Evolutionary conservation across 768 basidiomycete genomes (phyloP).

Genomic region (Lentinus tigrinus): DNA sequence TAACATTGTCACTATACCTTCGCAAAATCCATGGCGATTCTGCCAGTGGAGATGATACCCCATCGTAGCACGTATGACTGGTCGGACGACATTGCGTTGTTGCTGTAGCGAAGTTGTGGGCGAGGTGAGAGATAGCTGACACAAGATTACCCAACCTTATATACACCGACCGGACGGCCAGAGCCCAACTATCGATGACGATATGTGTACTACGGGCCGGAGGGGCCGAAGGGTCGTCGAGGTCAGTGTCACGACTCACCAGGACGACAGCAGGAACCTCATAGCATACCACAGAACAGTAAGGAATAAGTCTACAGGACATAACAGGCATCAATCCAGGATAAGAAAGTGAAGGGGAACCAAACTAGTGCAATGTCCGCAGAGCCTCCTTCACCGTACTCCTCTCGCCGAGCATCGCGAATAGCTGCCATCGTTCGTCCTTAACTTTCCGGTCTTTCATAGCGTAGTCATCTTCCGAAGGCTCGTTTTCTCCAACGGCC

Average conservation of each 20-base stretch:
- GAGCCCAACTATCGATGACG: background rate
- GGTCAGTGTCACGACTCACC: background rate
- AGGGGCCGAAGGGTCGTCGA: background rate
- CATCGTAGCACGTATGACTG: conserved; percentile 57
- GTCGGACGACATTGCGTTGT: conserved; percentile 16
- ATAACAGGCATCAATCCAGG: background rate
- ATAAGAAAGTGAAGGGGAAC: background rate
- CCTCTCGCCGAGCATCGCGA: conserved; percentile 70
- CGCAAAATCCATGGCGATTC: conserved; percentile 66
- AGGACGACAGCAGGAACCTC: too few species aligned
- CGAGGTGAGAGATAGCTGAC: background rate
- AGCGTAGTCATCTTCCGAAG: conserved; percentile 52
- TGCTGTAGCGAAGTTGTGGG: background rate
- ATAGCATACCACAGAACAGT: background rate
- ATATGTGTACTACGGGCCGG: background rate
- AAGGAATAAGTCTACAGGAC: background rate
- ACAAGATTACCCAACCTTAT: background rate
- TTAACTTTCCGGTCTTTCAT: conserved; percentile 55
- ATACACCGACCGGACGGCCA: background rate
- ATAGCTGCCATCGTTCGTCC: conserved; percentile 75
- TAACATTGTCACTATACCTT: conserved; percentile 56
- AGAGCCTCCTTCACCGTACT: conserved; percentile 67
- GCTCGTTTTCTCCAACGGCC: conserved; percentile 52
- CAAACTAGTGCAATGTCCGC: conserved; percentile 35
- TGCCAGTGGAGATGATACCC: conserved; percentile 87